A percentile compares a stretch with the other conserved stretches of the same genome.
phyloP scores from a whole-genome alignment of 768 basidiomycete genomes.

The Trametes villosa region DNA sequence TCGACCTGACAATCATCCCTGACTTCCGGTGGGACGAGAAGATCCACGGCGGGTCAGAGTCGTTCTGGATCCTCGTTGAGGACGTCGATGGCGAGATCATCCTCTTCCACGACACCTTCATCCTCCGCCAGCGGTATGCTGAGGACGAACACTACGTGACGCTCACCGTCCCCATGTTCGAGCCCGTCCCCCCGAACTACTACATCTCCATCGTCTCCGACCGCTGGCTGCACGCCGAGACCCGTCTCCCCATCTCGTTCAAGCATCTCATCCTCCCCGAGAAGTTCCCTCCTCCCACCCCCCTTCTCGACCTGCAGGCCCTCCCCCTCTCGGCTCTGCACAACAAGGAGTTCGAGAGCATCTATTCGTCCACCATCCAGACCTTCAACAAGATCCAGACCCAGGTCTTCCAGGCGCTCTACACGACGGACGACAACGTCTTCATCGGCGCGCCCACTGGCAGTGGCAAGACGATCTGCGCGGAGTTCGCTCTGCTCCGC shows the following conservation, averaged over 20 bases:
- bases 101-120: constrained; percentile 92
- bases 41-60: constrained; percentile 85
- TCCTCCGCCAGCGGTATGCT: constrained; percentile 89
- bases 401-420: constrained; percentile 97
- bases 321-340: constrained; percentile 90
- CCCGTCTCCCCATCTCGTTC: constrained; percentile 93
- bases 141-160: constrained; percentile 95
- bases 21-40: constrained; percentile 99
- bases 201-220: constrained; percentile 96
- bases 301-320: constrained; percentile 90
- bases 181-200: constrained; percentile 98
- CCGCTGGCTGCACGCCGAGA: constrained; percentile 95
- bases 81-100: constrained; percentile 98
- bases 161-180: constrained; percentile 94
- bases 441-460: constrained; percentile 97
- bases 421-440: constrained; percentile 94
- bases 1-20: constrained; percentile 94
- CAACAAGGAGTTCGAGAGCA: constrained; percentile 88
- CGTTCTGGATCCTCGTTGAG: constrained; percentile 93
- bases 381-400: constrained; percentile 99
- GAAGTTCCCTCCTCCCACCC: constrained; percentile 92
- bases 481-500: constrained; percentile 94
- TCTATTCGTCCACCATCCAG: constrained; percentile 80
- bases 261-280: constrained; percentile 97
- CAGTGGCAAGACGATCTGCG: constrained; percentile 96